Evolutionary conservation across 2,329 filamentous ascomycete species (phyloP).

Genomic region (Epichloe sp.): DNA sequence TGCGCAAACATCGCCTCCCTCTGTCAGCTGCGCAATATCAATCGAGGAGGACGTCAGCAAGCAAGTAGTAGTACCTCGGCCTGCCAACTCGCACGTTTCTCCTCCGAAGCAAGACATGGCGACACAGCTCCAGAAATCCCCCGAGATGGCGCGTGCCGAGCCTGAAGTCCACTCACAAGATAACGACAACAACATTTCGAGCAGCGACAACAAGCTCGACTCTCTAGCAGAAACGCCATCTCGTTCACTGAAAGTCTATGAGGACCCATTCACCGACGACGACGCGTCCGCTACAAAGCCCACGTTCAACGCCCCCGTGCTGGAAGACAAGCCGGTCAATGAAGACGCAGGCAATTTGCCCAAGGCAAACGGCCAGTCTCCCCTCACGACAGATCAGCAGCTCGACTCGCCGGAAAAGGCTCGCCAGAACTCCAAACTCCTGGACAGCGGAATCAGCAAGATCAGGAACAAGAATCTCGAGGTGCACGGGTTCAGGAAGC

Average conservation of each 20-base stretch:
- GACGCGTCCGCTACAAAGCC: slow-evolving; percentile 31
- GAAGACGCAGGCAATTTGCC: slow-evolving; percentile 31
- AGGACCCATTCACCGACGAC: slow-evolving; percentile 44
- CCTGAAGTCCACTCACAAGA: slow-evolving; percentile 1
- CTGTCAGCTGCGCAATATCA: slow-evolving; percentile 31
- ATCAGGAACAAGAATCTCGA: slow-evolving; percentile 61
- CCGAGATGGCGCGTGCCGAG: slow-evolving; percentile 4
- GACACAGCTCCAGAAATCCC: slow-evolving; percentile 4
- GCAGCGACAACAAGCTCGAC: slow-evolving; percentile 4
- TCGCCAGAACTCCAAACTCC: slow-evolving; percentile 46
- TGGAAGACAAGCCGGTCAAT: slow-evolving; percentile 49
- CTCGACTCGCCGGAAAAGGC: slow-evolving; percentile 32
- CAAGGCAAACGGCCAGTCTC: slow-evolving; percentile 12
- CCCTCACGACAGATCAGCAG: slow-evolving; percentile 9
- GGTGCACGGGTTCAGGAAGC: slow-evolving; percentile 66
- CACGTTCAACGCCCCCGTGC: slow-evolving; percentile 33
- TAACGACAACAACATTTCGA: background rate
- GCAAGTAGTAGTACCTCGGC: slow-evolving; percentile 36
- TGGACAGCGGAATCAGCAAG: slow-evolving; percentile 62
- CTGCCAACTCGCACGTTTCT: slow-evolving; percentile 25
- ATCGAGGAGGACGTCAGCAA: slow-evolving; percentile 41
- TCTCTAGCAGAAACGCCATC: slow-evolving; percentile 16
- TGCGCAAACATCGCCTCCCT: slow-evolving; percentile 16
- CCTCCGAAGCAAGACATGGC: slow-evolving; percentile 13
- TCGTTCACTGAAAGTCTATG: slow-evolving; percentile 42